Base-by-base conservation (phyloP, 1,139 yeast species). In the Yamadazyma songkhlaensis region DNA sequence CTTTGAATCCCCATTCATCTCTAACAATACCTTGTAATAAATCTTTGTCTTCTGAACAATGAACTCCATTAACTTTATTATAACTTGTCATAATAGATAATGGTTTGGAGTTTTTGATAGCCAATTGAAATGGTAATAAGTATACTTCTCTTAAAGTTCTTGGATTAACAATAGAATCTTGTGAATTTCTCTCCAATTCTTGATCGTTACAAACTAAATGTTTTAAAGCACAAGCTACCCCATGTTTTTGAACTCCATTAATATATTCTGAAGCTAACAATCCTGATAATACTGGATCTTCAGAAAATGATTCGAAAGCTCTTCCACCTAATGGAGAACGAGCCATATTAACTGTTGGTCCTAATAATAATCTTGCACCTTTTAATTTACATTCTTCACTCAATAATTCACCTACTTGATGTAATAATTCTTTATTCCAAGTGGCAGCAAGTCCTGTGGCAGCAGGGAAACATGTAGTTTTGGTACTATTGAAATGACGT, bases 131-230 rank as follows among this genome's bases (percentile, higher is more conserved):
- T 2, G 84, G 83, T 49, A 72, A 64, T 48, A 79, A 59, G 52
- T 79, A 79, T 39, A 78, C 56, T 42, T 79, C 84, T 50, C 83
- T 64, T 42, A 77, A 57, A 1, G 84, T 84, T 43, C 84, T 61
- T 45, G 68, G 74, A 4, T 79, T 64, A 28, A 77, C 60, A 23
- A 67, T 52, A 1, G 73, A 63, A 49, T 75, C 68, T 27, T 70
- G 62, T 1, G 70, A 59, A 38, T 61, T 64, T 38, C 84, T 60
- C 44, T 74, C 75, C 43, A 74, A 67, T 48, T 79, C 84, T 47
- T 69, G 65, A 49, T 79, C 84, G 46, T 78, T 78, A 51, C 79
- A 71, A 24, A 76, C 79, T 53, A 55, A 77, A 51, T 78, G 82
- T 57, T 77, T 78, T 43, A 77, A 62, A 15, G 79, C 67, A 8